phyloP scores from a whole-genome alignment of 2,329 filamentous ascomycete genomes.

The Ramularia endophylla region DNA sequence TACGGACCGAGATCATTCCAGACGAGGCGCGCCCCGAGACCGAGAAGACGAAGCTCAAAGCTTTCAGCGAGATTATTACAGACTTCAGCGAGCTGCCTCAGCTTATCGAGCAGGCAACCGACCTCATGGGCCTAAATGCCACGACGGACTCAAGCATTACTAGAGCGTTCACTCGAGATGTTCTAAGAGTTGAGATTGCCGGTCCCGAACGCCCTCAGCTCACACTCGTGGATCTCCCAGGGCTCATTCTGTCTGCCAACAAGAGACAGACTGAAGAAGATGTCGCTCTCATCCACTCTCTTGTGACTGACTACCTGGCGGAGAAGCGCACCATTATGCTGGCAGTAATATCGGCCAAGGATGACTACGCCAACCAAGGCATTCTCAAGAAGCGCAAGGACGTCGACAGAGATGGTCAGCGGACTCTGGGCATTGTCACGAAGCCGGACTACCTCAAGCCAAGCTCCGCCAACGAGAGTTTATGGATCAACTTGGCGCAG shows the following conservation, averaged over 20 bases:
- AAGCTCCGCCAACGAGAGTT: constrained; percentile 36
- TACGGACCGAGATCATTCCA: constrained; percentile 25
- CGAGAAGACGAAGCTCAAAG: constrained; percentile 30
- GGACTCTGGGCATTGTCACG: constrained; percentile 54
- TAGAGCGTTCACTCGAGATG: constrained; percentile 39
- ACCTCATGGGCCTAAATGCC: constrained; percentile 44
- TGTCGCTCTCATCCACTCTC: constrained; percentile 25
- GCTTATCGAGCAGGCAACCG: constrained; percentile 49
- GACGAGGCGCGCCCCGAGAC: constrained; percentile 18
- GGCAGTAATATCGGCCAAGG: constrained; percentile 35
- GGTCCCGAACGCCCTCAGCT: constrained; percentile 38
- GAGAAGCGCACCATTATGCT: constrained; percentile 45
- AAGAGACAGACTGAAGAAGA: constrained; percentile 31
- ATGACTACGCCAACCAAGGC: constrained; percentile 52
- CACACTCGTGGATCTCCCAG: constrained; percentile 33
- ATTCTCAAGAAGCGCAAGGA: constrained; percentile 46
- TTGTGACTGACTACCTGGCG: constrained; percentile 52
- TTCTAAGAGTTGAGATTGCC: constrained; percentile 43
- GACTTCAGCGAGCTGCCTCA: constrained; percentile 39
- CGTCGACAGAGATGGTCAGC: constrained; percentile 41
- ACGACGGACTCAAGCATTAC: neutral
- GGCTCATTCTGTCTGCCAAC: constrained; percentile 32
- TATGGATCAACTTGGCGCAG: constrained; percentile 35
- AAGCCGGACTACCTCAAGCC: constrained; percentile 46
- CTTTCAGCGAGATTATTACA: constrained; percentile 24